These are phyloP conservation scores for Aspergillus sclerotialis DNA, from an alignment of 2,329 filamentous ascomycete genomes.

Conservation along the genomic window DNA sequence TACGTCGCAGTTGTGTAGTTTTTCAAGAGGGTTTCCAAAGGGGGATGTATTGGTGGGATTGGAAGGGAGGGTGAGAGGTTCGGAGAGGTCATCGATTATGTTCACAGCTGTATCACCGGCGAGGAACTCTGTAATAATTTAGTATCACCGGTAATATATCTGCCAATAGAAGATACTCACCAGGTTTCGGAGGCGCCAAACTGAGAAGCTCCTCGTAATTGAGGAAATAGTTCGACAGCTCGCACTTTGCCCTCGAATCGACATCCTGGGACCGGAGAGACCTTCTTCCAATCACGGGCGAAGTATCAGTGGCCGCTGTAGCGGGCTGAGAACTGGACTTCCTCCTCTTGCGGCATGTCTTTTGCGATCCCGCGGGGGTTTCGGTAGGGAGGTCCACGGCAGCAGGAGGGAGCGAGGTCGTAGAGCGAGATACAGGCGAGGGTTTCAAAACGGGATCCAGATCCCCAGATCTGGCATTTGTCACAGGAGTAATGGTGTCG, in stretches of 20 bases:
- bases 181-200: constrained; percentile 69
- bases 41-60: constrained; percentile 15
- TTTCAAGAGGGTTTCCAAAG: constrained; percentile 30
- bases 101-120: constrained; percentile 66
- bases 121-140: constrained; percentile 54
- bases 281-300: constrained; percentile 48
- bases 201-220: constrained; percentile 94
- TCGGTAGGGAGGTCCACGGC: constrained; percentile 6
- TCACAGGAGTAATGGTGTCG: constrained; percentile 16
- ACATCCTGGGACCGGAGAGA: constrained; percentile 80
- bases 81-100: constrained; percentile 54
- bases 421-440: constrained; percentile 11
- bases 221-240: constrained; percentile 81
- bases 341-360: constrained; percentile 1
- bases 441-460: constrained; percentile 2
- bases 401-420: constrained; percentile 6
- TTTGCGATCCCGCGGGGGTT: constrained; percentile 1
- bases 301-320: not conserved
- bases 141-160: not conserved
- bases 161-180: constrained; percentile 41
- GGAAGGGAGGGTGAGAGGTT: constrained; percentile 20
- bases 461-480: constrained; percentile 5
- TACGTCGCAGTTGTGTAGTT: constrained; percentile 33
- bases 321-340: constrained; percentile 3
- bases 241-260: constrained; percentile 79